phyloP scores from a whole-genome alignment of 2,329 filamentous ascomycete genomes.

The Claviceps citrina region DNA sequence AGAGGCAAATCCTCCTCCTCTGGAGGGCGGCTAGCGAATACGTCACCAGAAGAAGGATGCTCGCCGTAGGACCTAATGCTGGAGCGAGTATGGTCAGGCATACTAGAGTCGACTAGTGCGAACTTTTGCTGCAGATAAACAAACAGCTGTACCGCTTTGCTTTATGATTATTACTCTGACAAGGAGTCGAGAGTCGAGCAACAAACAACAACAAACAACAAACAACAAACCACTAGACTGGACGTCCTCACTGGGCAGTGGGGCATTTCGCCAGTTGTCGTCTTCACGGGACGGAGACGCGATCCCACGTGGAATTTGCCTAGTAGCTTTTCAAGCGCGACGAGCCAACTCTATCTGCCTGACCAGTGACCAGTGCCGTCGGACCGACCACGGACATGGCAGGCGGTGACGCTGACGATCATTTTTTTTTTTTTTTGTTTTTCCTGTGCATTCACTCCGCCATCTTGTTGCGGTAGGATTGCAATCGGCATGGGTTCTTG shows the following conservation, averaged over 20 bases:
- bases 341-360: neutral
- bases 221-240: neutral
- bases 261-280: too few species aligned
- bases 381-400: neutral
- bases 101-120: slow-evolving; percentile 4
- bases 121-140: slow-evolving; percentile 6
- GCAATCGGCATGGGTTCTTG: neutral
- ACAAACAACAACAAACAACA: too few species aligned
- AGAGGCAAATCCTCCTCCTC: too few species aligned
- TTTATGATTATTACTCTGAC: too few species aligned
- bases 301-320: neutral
- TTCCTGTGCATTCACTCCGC: too few species aligned
- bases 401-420: slow-evolving; percentile 3
- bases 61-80: slow-evolving; percentile 2
- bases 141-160: too few species aligned
- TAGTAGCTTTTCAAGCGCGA: neutral
- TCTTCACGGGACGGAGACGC: too few species aligned
- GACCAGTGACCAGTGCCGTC: neutral
- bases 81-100: slow-evolving; percentile 1
- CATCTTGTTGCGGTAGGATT: neutral
- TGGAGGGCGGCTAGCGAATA: neutral
- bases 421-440: too few species aligned
- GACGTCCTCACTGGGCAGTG: too few species aligned
- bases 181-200: too few species aligned
- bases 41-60: slow-evolving; percentile 3